Evolutionary conservation across 2,329 filamentous ascomycete species (phyloP).

Genomic region (Parastagonospora avenae): DNA sequence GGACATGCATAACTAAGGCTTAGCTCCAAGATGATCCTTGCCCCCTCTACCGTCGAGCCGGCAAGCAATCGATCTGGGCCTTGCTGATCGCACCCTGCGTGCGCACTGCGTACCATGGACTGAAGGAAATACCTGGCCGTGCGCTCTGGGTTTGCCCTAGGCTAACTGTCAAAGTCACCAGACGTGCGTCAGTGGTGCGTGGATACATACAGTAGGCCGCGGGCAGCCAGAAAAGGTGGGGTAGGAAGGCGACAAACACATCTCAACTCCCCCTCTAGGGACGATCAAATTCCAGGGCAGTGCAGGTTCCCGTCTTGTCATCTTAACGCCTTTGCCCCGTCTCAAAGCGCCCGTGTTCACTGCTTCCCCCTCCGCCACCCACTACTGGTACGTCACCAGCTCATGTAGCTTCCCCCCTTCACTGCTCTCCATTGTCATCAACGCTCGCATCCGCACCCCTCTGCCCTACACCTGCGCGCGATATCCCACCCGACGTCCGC

Average conservation of each 20-base stretch:
- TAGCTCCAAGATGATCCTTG: slow-evolving; percentile 6
- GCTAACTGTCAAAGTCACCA: slow-evolving; percentile 6
- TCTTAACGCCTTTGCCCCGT: background rate
- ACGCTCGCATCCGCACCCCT: background rate
- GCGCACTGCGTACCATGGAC: background rate
- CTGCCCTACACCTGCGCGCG: background rate
- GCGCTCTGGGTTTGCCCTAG: background rate
- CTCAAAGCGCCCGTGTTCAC: background rate
- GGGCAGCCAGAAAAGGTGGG: background rate
- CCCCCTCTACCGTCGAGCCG: slow-evolving; percentile 13
- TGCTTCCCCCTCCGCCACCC: background rate
- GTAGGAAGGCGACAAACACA: background rate
- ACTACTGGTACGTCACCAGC: background rate
- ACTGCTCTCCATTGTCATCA: background rate
- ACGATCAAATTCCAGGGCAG: background rate
- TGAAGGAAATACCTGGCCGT: background rate
- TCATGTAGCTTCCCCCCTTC: background rate
- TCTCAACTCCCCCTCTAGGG: background rate
- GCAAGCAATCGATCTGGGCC: slow-evolving; percentile 9
- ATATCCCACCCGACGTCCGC: background rate
- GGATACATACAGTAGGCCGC: background rate
- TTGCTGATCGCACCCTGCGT: slow-evolving; percentile 12
- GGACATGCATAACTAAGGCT: background rate
- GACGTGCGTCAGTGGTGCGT: background rate
- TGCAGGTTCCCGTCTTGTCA: background rate